Evolutionary conservation across 139 green algal genomes (phyloP).

Genomic region (Chlamydomonas incerta): DNA sequence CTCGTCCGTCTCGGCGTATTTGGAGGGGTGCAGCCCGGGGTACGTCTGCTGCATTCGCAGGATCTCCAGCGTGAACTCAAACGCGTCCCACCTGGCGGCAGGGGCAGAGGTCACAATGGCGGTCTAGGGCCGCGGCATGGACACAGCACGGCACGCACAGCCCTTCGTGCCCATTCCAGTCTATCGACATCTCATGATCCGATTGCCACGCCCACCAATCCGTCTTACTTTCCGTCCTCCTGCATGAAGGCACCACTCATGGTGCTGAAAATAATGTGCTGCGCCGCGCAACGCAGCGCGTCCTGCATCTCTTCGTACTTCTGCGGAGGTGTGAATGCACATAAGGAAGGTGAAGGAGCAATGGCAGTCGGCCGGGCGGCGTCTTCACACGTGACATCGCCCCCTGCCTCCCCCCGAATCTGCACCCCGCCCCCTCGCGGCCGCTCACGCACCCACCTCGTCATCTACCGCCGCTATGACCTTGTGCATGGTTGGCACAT

Average conservation of each 20-base stretch:
- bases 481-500: slow-evolving; percentile 20
- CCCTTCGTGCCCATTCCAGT: no score
- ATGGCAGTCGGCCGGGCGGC: no score
- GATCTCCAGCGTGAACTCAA: slow-evolving; percentile 32
- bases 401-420: background rate
- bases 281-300: slow-evolving; percentile 21
- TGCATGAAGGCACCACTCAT: slow-evolving; percentile 37
- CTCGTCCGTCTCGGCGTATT: slow-evolving; percentile 14
- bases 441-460: background rate
- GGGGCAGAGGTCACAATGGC: no score
- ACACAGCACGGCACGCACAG: no score
- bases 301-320: background rate
- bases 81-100: slow-evolving; percentile 2
- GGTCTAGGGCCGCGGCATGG: no score
- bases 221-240: slow-evolving; percentile 36
- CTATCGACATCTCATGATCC: no score
- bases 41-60: slow-evolving; percentile 44
- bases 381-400: no score
- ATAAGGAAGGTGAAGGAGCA: no score
- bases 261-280: slow-evolving; percentile 43
- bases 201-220: no score
- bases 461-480: background rate
- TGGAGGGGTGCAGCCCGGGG: slow-evolving; percentile 15
- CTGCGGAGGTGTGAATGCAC: no score
- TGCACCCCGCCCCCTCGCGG: background rate